Evolutionary conservation across 306 rosid species (phyloP).

Genomic region (Trifolium fragiferum): DNA sequence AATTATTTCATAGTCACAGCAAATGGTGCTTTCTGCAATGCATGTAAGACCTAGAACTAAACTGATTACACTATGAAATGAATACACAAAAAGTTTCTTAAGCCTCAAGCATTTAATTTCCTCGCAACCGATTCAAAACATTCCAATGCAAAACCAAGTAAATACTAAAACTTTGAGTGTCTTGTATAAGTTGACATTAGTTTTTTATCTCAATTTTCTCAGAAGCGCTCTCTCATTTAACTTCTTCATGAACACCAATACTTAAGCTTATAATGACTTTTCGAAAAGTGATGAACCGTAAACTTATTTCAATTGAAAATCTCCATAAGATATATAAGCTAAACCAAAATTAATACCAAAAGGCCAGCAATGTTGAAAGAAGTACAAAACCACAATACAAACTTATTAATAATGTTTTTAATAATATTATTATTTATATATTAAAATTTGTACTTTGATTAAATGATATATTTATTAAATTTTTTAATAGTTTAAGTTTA

Average conservation of each 20-base stretch:
- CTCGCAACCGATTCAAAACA: slow-evolving; percentile 20
- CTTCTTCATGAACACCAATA: not conserved
- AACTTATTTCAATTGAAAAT: not conserved
- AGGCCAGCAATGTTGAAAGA: not conserved
- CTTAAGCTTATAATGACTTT: too few relatives aligned
- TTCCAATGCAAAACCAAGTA: not conserved
- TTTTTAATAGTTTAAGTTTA: too few relatives aligned
- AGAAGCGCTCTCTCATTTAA: not conserved
- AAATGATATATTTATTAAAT: too few relatives aligned
- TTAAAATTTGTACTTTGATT: too few relatives aligned
- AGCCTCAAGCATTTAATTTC: slow-evolving; percentile 3
- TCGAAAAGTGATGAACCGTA: not conserved
- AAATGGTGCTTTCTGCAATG: not conserved
- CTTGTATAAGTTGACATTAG: not conserved
- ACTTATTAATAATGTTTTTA: too few relatives aligned
- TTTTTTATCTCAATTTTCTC: not conserved
- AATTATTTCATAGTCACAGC: not conserved
- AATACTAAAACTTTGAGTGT: not conserved
- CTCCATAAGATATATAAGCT: not conserved
- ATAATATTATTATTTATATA: too few relatives aligned
- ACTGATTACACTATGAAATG: not conserved
- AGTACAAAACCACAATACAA: slow-evolving; percentile 34
- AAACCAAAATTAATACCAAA: not conserved
- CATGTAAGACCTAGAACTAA: slow-evolving; percentile 4
- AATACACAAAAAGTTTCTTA: not conserved